Evolutionary conservation across 1,284 basidiomycete species (phyloP).

Genomic region (Serendipita sp.): DNA sequence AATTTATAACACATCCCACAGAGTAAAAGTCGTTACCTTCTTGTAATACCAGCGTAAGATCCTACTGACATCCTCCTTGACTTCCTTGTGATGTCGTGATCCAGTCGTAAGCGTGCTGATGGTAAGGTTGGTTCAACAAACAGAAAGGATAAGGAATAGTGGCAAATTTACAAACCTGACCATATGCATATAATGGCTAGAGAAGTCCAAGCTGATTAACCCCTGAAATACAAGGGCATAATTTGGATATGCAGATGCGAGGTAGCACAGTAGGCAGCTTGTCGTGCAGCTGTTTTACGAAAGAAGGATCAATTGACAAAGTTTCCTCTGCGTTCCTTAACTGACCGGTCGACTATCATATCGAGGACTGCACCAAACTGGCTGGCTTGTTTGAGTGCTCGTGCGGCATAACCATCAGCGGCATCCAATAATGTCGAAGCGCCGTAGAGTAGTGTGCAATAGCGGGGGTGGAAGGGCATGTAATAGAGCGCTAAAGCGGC

Average conservation of each 20-base stretch:
- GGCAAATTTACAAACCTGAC: conserved; percentile 59
- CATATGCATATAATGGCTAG: conserved; percentile 99
- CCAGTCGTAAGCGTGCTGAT: conserved; percentile 84
- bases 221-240: conserved; percentile 83
- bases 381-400: conserved; percentile 76
- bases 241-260: conserved; percentile 76
- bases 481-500: conserved; percentile 83
- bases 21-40: conserved; percentile 26
- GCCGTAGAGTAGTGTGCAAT: conserved; percentile 81
- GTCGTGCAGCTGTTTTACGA: conserved; percentile 69
- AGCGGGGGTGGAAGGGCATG: conserved; percentile 90
- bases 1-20: background rate
- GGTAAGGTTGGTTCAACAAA: conserved; percentile 11
- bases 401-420: conserved; percentile 89
- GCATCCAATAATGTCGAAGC: conserved; percentile 93
- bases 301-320: background rate
- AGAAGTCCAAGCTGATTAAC: conserved; percentile 94
- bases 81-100: conserved; percentile 81
- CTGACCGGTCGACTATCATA: conserved; percentile 98
- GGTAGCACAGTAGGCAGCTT: conserved; percentile 86
- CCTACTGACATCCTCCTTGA: conserved; percentile 80
- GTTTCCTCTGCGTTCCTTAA: conserved; percentile 11
- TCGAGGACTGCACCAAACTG: conserved; percentile 97
- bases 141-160: background rate
- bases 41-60: conserved; percentile 93